Evolutionary conservation across 768 basidiomycete species (phyloP).

Genomic region (Candolleomyces eurysporus): DNA sequence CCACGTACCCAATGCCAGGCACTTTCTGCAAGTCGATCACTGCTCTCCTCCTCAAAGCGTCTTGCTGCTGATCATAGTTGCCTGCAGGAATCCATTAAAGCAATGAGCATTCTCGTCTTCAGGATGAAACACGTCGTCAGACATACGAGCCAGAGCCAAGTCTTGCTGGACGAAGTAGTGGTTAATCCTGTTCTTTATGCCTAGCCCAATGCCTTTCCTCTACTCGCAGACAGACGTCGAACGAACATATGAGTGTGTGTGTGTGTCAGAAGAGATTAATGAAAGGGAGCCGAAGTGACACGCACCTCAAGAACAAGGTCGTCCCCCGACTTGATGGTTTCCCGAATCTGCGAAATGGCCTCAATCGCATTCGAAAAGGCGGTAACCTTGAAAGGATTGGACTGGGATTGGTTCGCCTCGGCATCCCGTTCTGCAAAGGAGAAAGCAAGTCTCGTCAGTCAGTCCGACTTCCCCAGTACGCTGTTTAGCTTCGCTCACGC

Average conservation of each 20-base stretch:
- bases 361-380: slow-evolving; percentile 50
- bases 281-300: not conserved
- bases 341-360: slow-evolving; percentile 35
- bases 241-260: no score
- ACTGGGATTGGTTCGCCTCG: slow-evolving; percentile 31
- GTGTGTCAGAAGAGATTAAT: no score
- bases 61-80: slow-evolving; percentile 19
- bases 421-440: slow-evolving; percentile 36
- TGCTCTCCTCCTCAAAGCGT: slow-evolving; percentile 25
- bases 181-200: slow-evolving; percentile 47
- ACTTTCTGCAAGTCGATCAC: slow-evolving; percentile 34
- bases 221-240: slow-evolving; percentile 2
- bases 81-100: slow-evolving; percentile 6
- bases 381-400: slow-evolving; percentile 49
- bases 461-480: not conserved
- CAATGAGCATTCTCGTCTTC: not conserved
- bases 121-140: not conserved
- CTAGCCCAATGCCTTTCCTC: slow-evolving; percentile 35
- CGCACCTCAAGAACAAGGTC: slow-evolving; percentile 37
- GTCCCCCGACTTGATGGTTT: slow-evolving; percentile 41
- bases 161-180: slow-evolving; percentile 29
- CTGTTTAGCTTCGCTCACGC: not conserved
- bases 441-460: not conserved
- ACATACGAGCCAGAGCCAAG: slow-evolving; percentile 33
- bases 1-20: slow-evolving; percentile 47